phyloP scores from a whole-genome alignment of 495 filamentous ascomycete genomes.

The Jackrogersella minutella region DNA sequence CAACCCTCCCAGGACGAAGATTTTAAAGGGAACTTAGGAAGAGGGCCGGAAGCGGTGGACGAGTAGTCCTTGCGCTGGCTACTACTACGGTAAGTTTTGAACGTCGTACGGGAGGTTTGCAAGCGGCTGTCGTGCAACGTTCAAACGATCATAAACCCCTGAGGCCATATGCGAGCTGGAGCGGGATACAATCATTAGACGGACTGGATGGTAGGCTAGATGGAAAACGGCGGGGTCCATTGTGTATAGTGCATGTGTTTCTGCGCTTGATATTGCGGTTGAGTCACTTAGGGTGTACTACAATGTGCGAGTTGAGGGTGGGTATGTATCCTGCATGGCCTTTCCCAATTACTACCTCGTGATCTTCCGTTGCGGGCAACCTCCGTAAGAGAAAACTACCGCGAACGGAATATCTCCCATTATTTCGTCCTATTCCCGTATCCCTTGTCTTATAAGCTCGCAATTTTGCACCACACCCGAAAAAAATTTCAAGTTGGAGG shows the following conservation, averaged over 20 bases:
- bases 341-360: slow-evolving; percentile 33
- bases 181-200: slow-evolving; percentile 25
- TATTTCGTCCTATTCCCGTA: slow-evolving; percentile 34
- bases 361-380: slow-evolving; percentile 24
- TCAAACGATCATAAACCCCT: slow-evolving; percentile 39
- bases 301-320: slow-evolving; percentile 29
- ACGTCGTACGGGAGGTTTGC: slow-evolving; percentile 39
- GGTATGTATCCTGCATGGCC: slow-evolving; percentile 33
- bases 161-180: slow-evolving; percentile 26
- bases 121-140: slow-evolving; percentile 40
- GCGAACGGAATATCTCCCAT: slow-evolving; percentile 31
- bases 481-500: slow-evolving; percentile 6
- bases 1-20: slow-evolving; percentile 30
- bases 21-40: slow-evolving; percentile 32
- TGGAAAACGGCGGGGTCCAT: slow-evolving; percentile 34
- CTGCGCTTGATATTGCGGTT: slow-evolving; percentile 27
- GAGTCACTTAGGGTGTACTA: slow-evolving; percentile 24
- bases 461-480: slow-evolving; percentile 34
- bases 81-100: slow-evolving; percentile 32
- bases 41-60: slow-evolving; percentile 6
- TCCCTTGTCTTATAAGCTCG: slow-evolving; percentile 33
- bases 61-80: not conserved
- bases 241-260: slow-evolving; percentile 32
- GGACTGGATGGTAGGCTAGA: slow-evolving; percentile 30
- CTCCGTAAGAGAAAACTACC: slow-evolving; percentile 21